Evolutionary conservation across 2,329 filamentous ascomycete genomes (phyloP).

Genomic region (Botrytis tulipae): DNA sequence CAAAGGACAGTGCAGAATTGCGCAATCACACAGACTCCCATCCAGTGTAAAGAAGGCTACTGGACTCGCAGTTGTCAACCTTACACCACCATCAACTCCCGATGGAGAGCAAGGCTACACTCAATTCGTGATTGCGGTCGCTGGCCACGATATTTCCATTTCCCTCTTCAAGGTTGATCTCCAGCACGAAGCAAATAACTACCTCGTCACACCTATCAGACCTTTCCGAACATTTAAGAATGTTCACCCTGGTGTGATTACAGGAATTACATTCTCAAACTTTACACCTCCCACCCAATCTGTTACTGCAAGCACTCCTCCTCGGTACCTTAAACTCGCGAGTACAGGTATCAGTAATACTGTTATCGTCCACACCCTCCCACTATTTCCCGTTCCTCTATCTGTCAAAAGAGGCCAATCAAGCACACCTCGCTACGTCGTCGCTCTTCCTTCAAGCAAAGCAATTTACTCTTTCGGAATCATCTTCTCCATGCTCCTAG

Average conservation of each 20-base stretch:
- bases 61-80: conserved; percentile 71
- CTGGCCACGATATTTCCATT: conserved; percentile 76
- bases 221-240: conserved; percentile 53
- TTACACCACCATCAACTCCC: conserved; percentile 55
- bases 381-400: conserved; percentile 37
- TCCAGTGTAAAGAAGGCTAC: conserved; percentile 70
- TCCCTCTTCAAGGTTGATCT: conserved; percentile 77
- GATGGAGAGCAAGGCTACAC: conserved; percentile 56
- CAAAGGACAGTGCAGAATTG: conserved; percentile 47
- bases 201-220: conserved; percentile 52
- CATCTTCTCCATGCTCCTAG: conserved; percentile 29
- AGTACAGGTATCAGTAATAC: conserved; percentile 39
- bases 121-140: conserved; percentile 79
- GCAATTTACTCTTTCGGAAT: conserved; percentile 30
- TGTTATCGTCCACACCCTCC: conserved; percentile 39
- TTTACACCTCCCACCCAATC: conserved; percentile 34
- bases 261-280: conserved; percentile 56
- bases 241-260: conserved; percentile 58
- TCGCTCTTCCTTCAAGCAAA: conserved; percentile 34
- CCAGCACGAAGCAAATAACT: conserved; percentile 46
- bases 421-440: conserved; percentile 36
- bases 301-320: conserved; percentile 34
- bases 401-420: conserved; percentile 35
- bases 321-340: conserved; percentile 38
- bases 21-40: conserved; percentile 58